phyloP scores from a whole-genome alignment of 2,329 filamentous ascomycete genomes.

The Arthrinium puccinioides region DNA sequence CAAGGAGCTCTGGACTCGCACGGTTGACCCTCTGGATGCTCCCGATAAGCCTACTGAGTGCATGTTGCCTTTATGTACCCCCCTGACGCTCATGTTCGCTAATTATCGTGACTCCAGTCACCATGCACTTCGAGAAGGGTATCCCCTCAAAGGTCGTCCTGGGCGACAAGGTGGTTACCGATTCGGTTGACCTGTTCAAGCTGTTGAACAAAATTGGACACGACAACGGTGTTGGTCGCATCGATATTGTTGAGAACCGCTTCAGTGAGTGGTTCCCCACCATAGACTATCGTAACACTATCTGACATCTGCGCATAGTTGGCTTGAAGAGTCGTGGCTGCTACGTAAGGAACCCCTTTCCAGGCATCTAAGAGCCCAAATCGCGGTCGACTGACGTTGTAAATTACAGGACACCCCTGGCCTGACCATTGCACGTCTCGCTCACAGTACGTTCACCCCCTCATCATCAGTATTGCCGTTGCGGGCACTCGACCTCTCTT shows the following conservation, averaged over 20 bases:
- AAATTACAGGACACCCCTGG: no score
- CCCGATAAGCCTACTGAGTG: conserved; percentile 64
- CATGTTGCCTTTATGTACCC: no score
- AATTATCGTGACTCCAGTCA: no score
- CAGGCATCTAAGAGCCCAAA: no score
- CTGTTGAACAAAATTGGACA: conserved; percentile 64
- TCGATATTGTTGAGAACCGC: conserved; percentile 64
- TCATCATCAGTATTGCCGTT: no score
- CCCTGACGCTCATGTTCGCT: no score
- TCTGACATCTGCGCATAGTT: background rate
- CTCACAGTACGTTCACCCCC: no score
- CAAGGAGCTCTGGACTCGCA: conserved; percentile 74
- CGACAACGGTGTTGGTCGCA: conserved; percentile 67
- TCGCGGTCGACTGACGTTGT: no score
- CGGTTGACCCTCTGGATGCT: conserved; percentile 57
- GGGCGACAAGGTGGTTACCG: conserved; percentile 54
- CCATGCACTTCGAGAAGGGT: conserved; percentile 66
- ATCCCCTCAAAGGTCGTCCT: conserved; percentile 53
- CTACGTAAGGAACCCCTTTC: no score
- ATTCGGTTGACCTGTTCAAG: conserved; percentile 65
- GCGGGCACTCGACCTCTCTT: no score
- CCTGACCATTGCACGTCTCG: background rate
- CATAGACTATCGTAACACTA: no score
- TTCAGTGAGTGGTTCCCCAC: no score
- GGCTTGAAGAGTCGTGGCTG: conserved; percentile 35